Evolutionary conservation across 176 grass and related monocot species (phyloP), one percentile per base, ranked within the genome.

Genomic region (Luzula sylvatica): DNA sequence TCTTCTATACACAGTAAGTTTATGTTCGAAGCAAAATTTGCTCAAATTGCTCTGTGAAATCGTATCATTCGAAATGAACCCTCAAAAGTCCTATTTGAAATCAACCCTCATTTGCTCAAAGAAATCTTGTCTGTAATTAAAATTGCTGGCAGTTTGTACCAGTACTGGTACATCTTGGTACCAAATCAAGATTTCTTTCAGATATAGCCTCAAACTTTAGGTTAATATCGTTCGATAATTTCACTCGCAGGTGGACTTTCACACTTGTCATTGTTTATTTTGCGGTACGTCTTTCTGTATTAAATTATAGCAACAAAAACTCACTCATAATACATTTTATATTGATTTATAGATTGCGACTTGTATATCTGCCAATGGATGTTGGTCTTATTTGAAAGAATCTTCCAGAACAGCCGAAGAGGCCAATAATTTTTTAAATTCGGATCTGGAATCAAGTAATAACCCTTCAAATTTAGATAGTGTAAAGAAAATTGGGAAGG

Each of bases 231-330:
- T 58, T 27, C 15, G 19, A 20, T 21, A 26, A 61, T 29, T 52
- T 64, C 18, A 64, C 54, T 0, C 68, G 25, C 65, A 76, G 73
- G 65, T 76, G 73, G 73, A 76, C 73, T 13, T 76, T 76, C 52
- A 26, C 65, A 20, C 26, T 76, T 30, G 73, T 76, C 3, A 62
- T 41, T 46, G 8, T 47, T 15, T 76, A 76, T 55, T 76, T 76
- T 55, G 24, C 18, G 55, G 73, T 76, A 52, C 12, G 73, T 46
- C 30, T 23, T 53, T 6, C 22, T 23, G 51, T 26, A 2, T 52
- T 52, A 61, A 46, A 46, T 27, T 43, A 11, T 26, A 16, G 25
- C 25, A 13, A 61, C 5, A 12, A 26, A 61, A 21, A 39, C 35
- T 41, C 18, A 41, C 55, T 58, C 22, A 14, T 40, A n/a, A 61